Conservation (phyloP, 257 asterid genomes). For the Coffea canephora region DNA sequence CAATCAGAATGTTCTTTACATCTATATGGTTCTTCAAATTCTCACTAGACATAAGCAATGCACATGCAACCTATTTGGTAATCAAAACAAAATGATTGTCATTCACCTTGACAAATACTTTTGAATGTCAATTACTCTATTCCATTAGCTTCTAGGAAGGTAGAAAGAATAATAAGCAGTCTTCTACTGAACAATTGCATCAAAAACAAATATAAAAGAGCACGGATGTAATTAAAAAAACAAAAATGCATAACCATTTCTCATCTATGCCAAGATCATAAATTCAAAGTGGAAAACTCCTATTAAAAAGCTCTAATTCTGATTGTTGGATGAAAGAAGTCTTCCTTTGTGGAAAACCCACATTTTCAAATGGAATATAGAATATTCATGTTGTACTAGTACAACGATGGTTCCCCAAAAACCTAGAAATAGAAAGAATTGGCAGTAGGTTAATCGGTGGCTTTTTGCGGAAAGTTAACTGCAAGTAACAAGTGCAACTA, state of each 20-base stretch:
- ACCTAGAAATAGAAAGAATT: not conserved
- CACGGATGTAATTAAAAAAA: not conserved
- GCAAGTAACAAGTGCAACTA: not conserved
- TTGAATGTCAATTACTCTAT: not conserved
- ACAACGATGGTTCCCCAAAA: not conserved
- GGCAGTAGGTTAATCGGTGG: not conserved
- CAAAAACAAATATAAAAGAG: not conserved
- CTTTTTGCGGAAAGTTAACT: not conserved
- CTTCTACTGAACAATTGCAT: slow-evolving; percentile 87
- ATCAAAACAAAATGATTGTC: not conserved
- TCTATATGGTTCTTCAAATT: slow-evolving; percentile 56
- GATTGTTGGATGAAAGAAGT: not conserved
- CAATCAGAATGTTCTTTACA: slow-evolving; percentile 69
- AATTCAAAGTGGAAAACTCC: not conserved
- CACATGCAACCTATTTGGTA: slow-evolving; percentile 74
- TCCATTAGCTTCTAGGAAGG: slow-evolving; percentile 66
- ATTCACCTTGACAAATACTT: not conserved
- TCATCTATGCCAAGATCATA: not conserved
- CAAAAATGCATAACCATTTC: not conserved
- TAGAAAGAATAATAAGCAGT: slow-evolving; percentile 95
- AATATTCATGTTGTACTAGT: not conserved
- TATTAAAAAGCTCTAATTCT: not conserved
- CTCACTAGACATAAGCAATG: slow-evolving; percentile 90
- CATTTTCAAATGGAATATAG: not conserved
- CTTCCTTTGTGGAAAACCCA: not conserved